Base-by-base conservation (phyloP, 345 rosid genomes). In the Noccaea caerulescens region DNA sequence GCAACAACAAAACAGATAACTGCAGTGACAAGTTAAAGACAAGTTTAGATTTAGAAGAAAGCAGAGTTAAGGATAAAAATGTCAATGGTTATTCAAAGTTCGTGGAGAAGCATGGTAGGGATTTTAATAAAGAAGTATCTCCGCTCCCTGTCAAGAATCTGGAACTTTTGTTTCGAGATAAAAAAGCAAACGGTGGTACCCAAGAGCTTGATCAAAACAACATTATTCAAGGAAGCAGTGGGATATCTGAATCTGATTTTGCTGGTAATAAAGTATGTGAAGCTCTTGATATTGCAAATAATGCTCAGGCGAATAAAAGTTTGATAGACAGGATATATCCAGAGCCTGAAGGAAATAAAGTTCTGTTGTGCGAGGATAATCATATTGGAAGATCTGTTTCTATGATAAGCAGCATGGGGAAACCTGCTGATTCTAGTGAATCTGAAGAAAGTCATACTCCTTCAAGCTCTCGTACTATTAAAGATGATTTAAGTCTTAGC, bases 101-200 rank as follows among this genome's bases (percentile, higher is more conserved):
- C 47, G 10, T 30, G 16, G 78, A 78, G 80, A 82, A 80, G 76
- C 73, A 68, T 65, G 72, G 62, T 54, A 79, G 80, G 53, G 82
- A 76, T 64, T 74, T 76, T 12, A 56, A 55, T 41, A 81, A 66
- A 66, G 81, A 80, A 79, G 83, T 58, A 39, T 87, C 90, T 58
- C 87, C 83, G 16, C 78, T 93, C 50, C 98, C 94, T 71, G 89
- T 93, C 63, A 93, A 85, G 78, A 92, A 91, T 72, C 85, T 93
- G 59, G 94, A 93, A 69, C 84, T 85, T 58, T 72, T 84, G 68
- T 84, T 79, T 69, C 92, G 84, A 71, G 98, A 84, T 66, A 86
- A 82, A 67, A 80, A 71, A 54, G 47, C 72, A 71, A 82, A 83
- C 54, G 82, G 76, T 44, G 68, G 56, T 69, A 65, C 37, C 66